Percentiles rank a stretch among this genome's conserved stretches.
phyloP scores from a whole-genome alignment of 441 rosid genomes.

The Populus hybrid region DNA sequence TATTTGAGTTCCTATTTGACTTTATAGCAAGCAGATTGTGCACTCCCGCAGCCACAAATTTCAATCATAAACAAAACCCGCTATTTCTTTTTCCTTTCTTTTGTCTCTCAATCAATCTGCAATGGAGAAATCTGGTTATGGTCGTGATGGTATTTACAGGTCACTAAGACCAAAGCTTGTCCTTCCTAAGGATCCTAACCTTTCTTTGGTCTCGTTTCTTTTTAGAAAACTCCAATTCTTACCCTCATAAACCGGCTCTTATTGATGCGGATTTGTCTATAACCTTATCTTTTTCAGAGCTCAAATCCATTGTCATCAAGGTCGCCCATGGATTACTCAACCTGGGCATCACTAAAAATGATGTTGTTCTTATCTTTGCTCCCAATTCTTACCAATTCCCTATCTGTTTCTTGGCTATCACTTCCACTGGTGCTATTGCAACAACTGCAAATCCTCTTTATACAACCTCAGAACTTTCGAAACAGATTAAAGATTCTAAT shows the following conservation, averaged over 20 bases:
- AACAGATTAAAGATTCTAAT: slow-evolving; percentile 56
- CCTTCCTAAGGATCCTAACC: slow-evolving; percentile 63
- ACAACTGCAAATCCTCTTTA: slow-evolving; percentile 71
- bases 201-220: slow-evolving; percentile 55
- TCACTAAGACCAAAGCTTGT: slow-evolving; percentile 52
- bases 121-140: slow-evolving; percentile 85
- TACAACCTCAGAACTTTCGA: slow-evolving; percentile 49
- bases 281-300: slow-evolving; percentile 48
- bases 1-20: neutral
- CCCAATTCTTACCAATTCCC: slow-evolving; percentile 74
- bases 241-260: slow-evolving; percentile 52
- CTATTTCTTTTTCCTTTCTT: neutral
- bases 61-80: neutral
- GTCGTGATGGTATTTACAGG: slow-evolving; percentile 75
- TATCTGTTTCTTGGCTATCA: slow-evolving; percentile 60
- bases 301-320: slow-evolving; percentile 50
- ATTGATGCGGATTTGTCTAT: slow-evolving; percentile 53
- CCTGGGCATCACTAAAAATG: slow-evolving; percentile 53
- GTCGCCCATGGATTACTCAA: slow-evolving; percentile 56
- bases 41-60: neutral
- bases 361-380: slow-evolving; percentile 58
- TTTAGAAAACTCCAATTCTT: slow-evolving; percentile 53
- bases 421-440: slow-evolving; percentile 57
- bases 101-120: neutral
- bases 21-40: neutral